Base-by-base conservation (phyloP, 306 rosid species). In the Vigna nakashimae region DNA sequence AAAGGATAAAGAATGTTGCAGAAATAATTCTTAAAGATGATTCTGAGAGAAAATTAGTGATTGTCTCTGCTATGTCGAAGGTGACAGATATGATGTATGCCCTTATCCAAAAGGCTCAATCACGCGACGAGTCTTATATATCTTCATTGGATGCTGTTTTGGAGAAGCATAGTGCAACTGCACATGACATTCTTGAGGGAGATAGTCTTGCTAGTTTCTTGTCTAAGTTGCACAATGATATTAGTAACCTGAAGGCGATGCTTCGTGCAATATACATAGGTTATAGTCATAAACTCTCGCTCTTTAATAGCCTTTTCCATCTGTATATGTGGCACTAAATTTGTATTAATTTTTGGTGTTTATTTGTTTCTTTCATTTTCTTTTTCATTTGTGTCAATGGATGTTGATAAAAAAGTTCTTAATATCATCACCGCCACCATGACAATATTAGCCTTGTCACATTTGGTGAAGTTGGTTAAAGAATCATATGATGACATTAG, bases 201-300 rank as follows among this genome's bases (percentile, higher is more conserved):
- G 94, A 91, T 50, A 87, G 83, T 12, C 94, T 95, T 64, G 83
- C 85, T 63, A 79, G 69, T 86, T 95, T 95, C 90, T 82, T 92
- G 73, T 89, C 97, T 65, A 79, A 82, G 59, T 77, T 95, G 89
- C 87, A 84, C 55, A 55, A 87, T 7, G 99, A 95, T 84, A 86
- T 91, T 80, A 85, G 57, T 79, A 91, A 95, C 83, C 89, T 95
- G 14, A 90, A 92, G 84, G 98, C 99, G 0, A 92, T 95, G 99
- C 99, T 95, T 82, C 97, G 94, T 51, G 99, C 99, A 48, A 95
- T 95, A 84, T 95, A 91, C 80, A 95, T 95, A 43, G 99, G 99
- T 95, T 57, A 14, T 45, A 63, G 10, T 24, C 45, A 77, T 65
- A 34, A 24, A 56, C 65, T 72, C 65, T 79, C 34, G 28, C n/a